Percentiles rank a stretch among this genome's conserved stretches.
Evolutionary conservation across 768 basidiomycete species (phyloP).

Genomic region (Leccinum pellstonianum): DNA sequence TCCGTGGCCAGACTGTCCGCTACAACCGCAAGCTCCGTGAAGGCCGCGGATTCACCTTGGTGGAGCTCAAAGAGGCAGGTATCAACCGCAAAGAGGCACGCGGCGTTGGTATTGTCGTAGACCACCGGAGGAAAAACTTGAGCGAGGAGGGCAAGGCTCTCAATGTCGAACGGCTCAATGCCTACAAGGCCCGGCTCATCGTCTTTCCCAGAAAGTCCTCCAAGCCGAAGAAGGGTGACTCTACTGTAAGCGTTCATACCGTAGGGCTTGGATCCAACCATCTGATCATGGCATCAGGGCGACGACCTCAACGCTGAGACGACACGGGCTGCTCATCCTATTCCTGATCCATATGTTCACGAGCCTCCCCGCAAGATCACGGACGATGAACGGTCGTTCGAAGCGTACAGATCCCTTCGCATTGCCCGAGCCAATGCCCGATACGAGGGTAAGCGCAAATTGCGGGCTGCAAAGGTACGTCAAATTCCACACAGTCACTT

Average conservation of each 20-base stretch:
- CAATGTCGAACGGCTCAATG: slow-evolving; percentile 92
- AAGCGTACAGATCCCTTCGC: slow-evolving; percentile 89
- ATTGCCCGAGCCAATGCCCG: slow-evolving; percentile 76
- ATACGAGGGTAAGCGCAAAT: slow-evolving; percentile 85
- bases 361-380: slow-evolving; percentile 95
- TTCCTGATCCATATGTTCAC: slow-evolving; percentile 64
- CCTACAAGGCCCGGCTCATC: slow-evolving; percentile 89
- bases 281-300: slow-evolving; percentile 45
- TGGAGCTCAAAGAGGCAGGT: slow-evolving; percentile 95
- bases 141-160: slow-evolving; percentile 95
- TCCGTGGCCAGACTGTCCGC: slow-evolving; percentile 92
- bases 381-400: slow-evolving; percentile 81
- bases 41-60: slow-evolving; percentile 93
- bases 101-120: slow-evolving; percentile 91
- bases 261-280: not conserved
- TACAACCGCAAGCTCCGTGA: slow-evolving; percentile 98
- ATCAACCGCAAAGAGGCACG: slow-evolving; percentile 91
- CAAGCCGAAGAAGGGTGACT: slow-evolving; percentile 96
- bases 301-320: slow-evolving; percentile 79
- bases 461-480: slow-evolving; percentile 80
- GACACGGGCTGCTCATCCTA: slow-evolving; percentile 62
- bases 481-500: not conserved
- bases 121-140: slow-evolving; percentile 94
- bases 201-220: slow-evolving; percentile 96
- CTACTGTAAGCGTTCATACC: slow-evolving; percentile 57